phyloP scores from a whole-genome alignment of 352 stramenopile species.

The Globisporangium yorkense region DNA sequence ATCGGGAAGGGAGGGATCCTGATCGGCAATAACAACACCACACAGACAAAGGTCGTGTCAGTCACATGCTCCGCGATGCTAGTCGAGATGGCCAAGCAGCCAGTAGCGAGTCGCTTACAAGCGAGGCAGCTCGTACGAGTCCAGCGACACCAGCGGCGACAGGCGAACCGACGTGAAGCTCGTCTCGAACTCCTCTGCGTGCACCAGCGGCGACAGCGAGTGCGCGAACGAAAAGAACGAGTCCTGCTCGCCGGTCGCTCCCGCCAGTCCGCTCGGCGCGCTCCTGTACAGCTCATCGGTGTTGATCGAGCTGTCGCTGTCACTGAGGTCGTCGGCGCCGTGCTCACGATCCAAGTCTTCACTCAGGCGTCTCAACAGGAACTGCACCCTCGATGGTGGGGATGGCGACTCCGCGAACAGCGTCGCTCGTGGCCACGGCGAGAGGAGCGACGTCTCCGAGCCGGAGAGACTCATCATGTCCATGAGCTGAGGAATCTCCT shows the following conservation, averaged over 20 bases:
- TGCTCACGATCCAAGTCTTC: slow-evolving; percentile 30
- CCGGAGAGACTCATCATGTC: slow-evolving; percentile 14
- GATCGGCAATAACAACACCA: slow-evolving; percentile 1
- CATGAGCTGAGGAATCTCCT: slow-evolving; percentile 13
- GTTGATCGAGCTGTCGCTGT: slow-evolving; percentile 10
- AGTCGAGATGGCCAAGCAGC: neutral
- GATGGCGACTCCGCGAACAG: slow-evolving; percentile 20
- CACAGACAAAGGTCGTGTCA: neutral
- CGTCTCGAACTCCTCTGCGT: slow-evolving; percentile 51
- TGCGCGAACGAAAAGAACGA: slow-evolving; percentile 81
- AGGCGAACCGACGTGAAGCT: slow-evolving; percentile 53
- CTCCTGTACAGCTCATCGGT: slow-evolving; percentile 33
- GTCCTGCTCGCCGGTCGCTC: slow-evolving; percentile 48
- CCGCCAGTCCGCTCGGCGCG: slow-evolving; percentile 26
- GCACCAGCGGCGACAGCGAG: slow-evolving; percentile 60
- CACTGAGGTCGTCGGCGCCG: slow-evolving; percentile 4
- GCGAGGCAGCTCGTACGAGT: slow-evolving; percentile 51
- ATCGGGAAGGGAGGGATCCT: slow-evolving; percentile 64
- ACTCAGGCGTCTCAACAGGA: slow-evolving; percentile 28
- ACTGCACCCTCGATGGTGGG: slow-evolving; percentile 19
- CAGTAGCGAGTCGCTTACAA: slow-evolving; percentile 35
- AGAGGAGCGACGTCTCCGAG: slow-evolving; percentile 7
- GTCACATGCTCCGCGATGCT: neutral
- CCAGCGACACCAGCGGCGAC: slow-evolving; percentile 49
- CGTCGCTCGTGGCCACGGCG: slow-evolving; percentile 13